phyloP scores from a whole-genome alignment of 2,329 filamentous ascomycete genomes.

The Hymenoscyphus linearis region DNA sequence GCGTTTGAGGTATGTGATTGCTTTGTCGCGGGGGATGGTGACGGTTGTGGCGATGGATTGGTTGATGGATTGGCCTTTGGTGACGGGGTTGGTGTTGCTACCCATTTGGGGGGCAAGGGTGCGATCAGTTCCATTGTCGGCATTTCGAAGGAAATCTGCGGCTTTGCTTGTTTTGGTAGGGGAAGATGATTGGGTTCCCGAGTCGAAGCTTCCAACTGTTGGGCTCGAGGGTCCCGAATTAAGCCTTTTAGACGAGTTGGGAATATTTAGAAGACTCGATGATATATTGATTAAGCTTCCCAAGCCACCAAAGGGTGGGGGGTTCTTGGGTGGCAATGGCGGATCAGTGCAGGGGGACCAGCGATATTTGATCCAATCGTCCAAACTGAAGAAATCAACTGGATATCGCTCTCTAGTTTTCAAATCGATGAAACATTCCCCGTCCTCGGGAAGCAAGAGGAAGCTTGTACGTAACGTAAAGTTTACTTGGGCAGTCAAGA shows the following conservation, averaged over 20 bases:
- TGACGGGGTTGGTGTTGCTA: constrained; percentile 18
- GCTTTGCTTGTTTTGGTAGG: constrained; percentile 24
- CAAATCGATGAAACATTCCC: constrained; percentile 76
- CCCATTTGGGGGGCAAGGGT: constrained; percentile 25
- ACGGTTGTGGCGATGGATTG: constrained; percentile 30
- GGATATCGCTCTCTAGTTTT: constrained; percentile 73
- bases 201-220: constrained; percentile 6
- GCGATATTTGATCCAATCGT: constrained; percentile 73
- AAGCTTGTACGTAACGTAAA: constrained; percentile 87
- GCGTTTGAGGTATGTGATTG: constrained; percentile 63
- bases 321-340: constrained; percentile 54
- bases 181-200: constrained; percentile 21
- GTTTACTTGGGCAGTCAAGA: constrained; percentile 88
- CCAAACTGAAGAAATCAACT: constrained; percentile 76
- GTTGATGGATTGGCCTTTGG: constrained; percentile 21
- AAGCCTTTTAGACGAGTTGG: constrained; percentile 27
- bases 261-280: constrained; percentile 29
- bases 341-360: constrained; percentile 71
- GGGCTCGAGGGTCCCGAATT: constrained; percentile 19
- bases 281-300: constrained; percentile 36
- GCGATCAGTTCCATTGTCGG: constrained; percentile 26
- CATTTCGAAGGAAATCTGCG: constrained; percentile 22
- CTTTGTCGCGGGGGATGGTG: constrained; percentile 31
- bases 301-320: constrained; percentile 24
- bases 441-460: constrained; percentile 78